Conservation (phyloP, 2,329 filamentous ascomycete species). For the Hyphodiscus sp. region DNA sequence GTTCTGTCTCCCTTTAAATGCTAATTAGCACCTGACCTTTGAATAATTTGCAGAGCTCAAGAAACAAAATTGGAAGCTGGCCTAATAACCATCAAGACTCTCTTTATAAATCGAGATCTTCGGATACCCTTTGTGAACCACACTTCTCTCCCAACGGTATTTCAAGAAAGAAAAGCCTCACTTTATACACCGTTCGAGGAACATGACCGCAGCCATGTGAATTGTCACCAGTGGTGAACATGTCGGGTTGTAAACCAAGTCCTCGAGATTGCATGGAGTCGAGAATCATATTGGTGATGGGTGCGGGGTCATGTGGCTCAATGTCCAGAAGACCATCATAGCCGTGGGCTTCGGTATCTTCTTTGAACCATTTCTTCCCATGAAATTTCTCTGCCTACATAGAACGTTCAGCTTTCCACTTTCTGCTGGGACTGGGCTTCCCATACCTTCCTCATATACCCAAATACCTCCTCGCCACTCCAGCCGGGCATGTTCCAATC, state of each 20-base stretch:
- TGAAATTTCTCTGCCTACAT: constrained; percentile 52
- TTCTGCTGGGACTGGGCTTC: background rate
- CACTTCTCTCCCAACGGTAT: too few relatives aligned
- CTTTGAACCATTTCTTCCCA: constrained; percentile 49
- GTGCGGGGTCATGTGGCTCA: constrained; percentile 48
- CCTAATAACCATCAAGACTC: too few relatives aligned
- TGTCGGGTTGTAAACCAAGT: constrained; percentile 48
- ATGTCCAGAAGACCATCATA: constrained; percentile 45
- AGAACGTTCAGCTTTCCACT: background rate
- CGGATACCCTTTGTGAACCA: too few relatives aligned
- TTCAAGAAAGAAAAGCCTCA: too few relatives aligned
- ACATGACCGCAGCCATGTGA: constrained; percentile 50
- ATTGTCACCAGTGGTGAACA: constrained; percentile 49
- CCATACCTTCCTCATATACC: constrained; percentile 47
- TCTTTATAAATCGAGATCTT: too few relatives aligned
- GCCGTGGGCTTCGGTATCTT: constrained; percentile 41
- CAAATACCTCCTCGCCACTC: constrained; percentile 51
- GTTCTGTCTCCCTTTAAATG: constrained; percentile 47
- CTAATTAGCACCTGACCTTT: too few relatives aligned
- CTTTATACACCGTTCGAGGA: constrained; percentile 44
- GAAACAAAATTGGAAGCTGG: too few relatives aligned
- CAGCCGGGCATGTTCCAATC: constrained; percentile 50
- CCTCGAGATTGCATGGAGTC: constrained; percentile 50
- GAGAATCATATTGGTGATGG: constrained; percentile 48
- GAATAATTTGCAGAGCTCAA: too few relatives aligned